phyloP scores from a whole-genome alignment of 352 stramenopile genomes.

The Globisporangium spinosum region DNA sequence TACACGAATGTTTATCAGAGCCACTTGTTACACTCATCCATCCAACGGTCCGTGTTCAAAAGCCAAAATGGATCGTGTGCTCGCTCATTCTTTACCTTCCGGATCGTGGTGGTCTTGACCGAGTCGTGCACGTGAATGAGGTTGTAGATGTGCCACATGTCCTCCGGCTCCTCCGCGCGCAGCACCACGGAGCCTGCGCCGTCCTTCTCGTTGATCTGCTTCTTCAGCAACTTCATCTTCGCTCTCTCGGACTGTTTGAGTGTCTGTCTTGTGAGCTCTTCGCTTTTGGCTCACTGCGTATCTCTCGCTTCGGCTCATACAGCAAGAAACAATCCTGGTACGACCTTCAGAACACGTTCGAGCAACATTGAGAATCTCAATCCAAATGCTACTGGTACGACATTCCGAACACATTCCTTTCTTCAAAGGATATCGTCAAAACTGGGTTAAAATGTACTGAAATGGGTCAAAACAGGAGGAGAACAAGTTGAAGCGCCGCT shows the following conservation, averaged over 20 bases:
- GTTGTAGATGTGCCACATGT: conserved; percentile 99
- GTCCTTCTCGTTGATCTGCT: conserved; percentile 94
- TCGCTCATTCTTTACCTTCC: conserved; percentile 83
- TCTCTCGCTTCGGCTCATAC: not conserved
- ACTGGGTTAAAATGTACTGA: not conserved
- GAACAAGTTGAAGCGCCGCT: not conserved
- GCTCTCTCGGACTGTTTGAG: not conserved
- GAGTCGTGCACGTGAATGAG: conserved; percentile 93
- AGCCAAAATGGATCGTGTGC: not conserved
- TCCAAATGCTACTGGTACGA: not conserved
- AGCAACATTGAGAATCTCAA: not conserved
- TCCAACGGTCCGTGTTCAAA: not conserved
- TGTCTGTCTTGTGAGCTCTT: not conserved
- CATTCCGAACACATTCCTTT: not conserved
- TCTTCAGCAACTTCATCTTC: conserved; percentile 91
- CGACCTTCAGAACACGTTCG: not conserved
- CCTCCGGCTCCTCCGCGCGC: conserved; percentile 93
- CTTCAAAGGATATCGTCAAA: not conserved
- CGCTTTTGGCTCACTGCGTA: not conserved
- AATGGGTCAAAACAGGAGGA: not conserved
- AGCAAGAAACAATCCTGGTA: not conserved
- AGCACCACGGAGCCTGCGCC: conserved; percentile 90
- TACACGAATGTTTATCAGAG: conserved; percentile 22
- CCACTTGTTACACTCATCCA: not conserved
- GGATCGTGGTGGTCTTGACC: conserved; percentile 95